Conservation (phyloP, 768 basidiomycete species). For the Lactarius quietus region DNA sequence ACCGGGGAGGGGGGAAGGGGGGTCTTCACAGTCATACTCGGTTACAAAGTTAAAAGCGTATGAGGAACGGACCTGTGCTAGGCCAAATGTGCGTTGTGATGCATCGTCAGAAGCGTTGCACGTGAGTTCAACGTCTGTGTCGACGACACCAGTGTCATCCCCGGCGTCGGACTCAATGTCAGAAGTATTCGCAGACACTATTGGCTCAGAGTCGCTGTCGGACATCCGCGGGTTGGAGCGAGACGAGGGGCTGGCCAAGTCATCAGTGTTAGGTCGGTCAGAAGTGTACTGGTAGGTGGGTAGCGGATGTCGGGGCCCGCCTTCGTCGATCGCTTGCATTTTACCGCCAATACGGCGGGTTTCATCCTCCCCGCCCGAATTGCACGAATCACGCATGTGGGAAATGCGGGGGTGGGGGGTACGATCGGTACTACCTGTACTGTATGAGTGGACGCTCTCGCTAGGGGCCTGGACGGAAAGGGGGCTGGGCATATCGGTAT, state of each 20-base stretch:
- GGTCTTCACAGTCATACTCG: conserved; percentile 11
- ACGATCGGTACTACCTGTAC: no score
- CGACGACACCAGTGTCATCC: neutral
- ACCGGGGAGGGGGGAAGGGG: neutral
- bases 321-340: conserved; percentile 44
- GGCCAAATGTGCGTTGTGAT: conserved; percentile 11
- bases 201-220: conserved; percentile 15
- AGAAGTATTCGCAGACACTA: conserved; percentile 5
- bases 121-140: conserved; percentile 1
- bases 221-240: conserved; percentile 3
- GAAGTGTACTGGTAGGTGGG: conserved; percentile 34
- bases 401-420: no score
- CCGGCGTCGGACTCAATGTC: conserved; percentile 18
- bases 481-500: no score
- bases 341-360: conserved; percentile 36
- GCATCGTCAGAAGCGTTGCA: neutral
- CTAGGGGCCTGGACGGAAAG: no score
- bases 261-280: conserved; percentile 12
- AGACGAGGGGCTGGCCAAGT: neutral
- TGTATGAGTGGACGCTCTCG: no score
- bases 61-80: conserved; percentile 10
- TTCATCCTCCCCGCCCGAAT: conserved; percentile 36
- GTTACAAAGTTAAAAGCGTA: neutral
- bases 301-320: conserved; percentile 39
- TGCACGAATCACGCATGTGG: no score